These are phyloP conservation scores for Tricholoma hemisulphureum DNA, from an alignment of 768 basidiomycete species.

Conservation along the genomic window DNA sequence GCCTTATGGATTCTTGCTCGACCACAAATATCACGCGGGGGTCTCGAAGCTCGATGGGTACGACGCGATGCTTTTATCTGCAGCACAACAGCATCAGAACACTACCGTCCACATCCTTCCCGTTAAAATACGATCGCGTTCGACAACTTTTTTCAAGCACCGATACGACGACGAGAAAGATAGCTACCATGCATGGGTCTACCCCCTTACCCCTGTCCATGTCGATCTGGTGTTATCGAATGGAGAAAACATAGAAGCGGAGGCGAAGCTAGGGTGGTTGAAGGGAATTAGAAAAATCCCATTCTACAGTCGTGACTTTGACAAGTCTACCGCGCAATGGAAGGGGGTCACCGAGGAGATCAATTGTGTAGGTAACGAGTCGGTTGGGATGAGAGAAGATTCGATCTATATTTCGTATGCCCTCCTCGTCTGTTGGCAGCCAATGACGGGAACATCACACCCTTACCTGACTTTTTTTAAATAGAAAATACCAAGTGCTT, in stretches of 20 bases:
- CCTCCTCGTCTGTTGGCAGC: conserved; percentile 12
- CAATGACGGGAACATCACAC: neutral
- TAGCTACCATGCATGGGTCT: neutral
- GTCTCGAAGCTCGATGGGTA: conserved; percentile 22
- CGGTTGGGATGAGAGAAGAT: conserved; percentile 15
- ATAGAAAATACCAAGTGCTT: no score
- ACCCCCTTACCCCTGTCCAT: conserved; percentile 1
- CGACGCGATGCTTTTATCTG: conserved; percentile 19
- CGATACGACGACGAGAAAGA: neutral
- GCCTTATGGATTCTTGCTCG: conserved; percentile 27
- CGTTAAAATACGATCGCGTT: neutral
- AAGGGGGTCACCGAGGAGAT: conserved; percentile 7
- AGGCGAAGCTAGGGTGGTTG: neutral
- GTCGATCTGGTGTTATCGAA: neutral
- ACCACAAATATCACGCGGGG: conserved; percentile 26
- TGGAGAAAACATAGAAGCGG: neutral
- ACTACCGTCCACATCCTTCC: conserved; percentile 14
- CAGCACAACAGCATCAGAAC: conserved; percentile 9
- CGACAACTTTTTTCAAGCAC: neutral
- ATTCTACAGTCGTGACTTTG: conserved; percentile 3
- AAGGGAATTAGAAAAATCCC: neutral
- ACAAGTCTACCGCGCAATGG: conserved; percentile 10
- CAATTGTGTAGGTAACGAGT: conserved; percentile 24
- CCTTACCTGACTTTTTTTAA: neutral
- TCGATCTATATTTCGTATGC: conserved; percentile 26